Evolutionary conservation across 176 grass and related monocot genomes (phyloP).

Genomic region (Alloteropsis semialata): DNA sequence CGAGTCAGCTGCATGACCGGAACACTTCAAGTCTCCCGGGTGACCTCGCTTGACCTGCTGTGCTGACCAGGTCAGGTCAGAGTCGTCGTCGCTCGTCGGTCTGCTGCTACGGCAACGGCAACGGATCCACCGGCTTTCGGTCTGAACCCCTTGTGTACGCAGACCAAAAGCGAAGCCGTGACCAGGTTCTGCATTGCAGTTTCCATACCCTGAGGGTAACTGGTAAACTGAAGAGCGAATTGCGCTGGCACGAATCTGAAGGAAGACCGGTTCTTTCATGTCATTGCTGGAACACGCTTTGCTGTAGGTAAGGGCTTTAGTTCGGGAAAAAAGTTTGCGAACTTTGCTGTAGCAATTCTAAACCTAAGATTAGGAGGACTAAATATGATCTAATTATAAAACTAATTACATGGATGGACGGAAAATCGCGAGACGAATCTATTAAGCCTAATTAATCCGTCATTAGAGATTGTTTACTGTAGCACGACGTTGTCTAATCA

Average conservation of each 20-base stretch:
- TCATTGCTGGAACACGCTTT: neutral
- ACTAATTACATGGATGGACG: too few relatives aligned
- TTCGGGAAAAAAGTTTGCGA: too few relatives aligned
- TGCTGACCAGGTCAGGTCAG: constrained; percentile 13
- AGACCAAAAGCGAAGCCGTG: neutral
- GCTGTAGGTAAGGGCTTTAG: too few relatives aligned
- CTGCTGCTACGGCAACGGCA: neutral
- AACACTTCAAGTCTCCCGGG: neutral
- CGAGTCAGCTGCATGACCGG: neutral
- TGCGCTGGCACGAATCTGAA: neutral
- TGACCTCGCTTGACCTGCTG: constrained; percentile 12
- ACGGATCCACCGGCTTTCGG: neutral
- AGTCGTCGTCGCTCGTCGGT: too few relatives aligned
- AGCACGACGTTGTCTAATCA: too few relatives aligned
- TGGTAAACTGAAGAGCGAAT: neutral
- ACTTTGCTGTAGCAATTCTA: too few relatives aligned
- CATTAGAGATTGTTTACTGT: too few relatives aligned
- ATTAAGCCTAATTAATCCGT: too few relatives aligned
- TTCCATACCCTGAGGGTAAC: neutral
- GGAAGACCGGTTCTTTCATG: neutral
- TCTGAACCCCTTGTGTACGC: neutral
- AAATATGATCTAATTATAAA: too few relatives aligned
- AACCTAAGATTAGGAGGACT: too few relatives aligned
- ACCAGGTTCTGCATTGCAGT: neutral
- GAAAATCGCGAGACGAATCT: too few relatives aligned